phyloP scores from a whole-genome alignment of 1,284 basidiomycete genomes.

The Chondrostereum purpureum region DNA sequence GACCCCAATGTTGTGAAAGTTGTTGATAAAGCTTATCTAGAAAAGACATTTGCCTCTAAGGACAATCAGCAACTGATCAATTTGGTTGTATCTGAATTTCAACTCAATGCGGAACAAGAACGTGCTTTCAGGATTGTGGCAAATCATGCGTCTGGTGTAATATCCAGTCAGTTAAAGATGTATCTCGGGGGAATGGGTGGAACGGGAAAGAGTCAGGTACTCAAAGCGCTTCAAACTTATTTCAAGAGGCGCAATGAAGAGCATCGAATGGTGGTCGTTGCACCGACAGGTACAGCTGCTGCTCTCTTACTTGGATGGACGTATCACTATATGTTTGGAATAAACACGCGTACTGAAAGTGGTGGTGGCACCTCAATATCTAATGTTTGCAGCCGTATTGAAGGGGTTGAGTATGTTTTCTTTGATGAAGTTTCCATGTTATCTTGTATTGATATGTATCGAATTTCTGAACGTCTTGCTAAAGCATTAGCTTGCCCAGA shows the following conservation, averaged over 20 bases:
- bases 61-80: not conserved
- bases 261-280: constrained; percentile 20
- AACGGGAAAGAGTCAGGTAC: not conserved
- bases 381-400: constrained; percentile 10
- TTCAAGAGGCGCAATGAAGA: constrained; percentile 10
- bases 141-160: not conserved
- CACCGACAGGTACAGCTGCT: constrained; percentile 27
- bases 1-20: not conserved
- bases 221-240: constrained; percentile 1
- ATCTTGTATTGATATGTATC: constrained; percentile 13
- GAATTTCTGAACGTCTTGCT: constrained; percentile 10
- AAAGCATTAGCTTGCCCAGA: constrained; percentile 3
- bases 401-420: constrained; percentile 23
- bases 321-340: constrained; percentile 24
- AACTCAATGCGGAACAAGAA: not conserved
- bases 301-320: constrained; percentile 24
- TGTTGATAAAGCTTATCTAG: not conserved
- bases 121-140: constrained; percentile 1
- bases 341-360: constrained; percentile 10
- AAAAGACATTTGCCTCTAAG: not conserved
- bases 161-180: not conserved
- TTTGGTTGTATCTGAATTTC: not conserved
- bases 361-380: constrained; percentile 2
- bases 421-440: constrained; percentile 23
- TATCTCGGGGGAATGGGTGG: constrained; percentile 1